phyloP scores from a whole-genome alignment of 768 basidiomycete genomes.

The Lactifluus piperatus region DNA sequence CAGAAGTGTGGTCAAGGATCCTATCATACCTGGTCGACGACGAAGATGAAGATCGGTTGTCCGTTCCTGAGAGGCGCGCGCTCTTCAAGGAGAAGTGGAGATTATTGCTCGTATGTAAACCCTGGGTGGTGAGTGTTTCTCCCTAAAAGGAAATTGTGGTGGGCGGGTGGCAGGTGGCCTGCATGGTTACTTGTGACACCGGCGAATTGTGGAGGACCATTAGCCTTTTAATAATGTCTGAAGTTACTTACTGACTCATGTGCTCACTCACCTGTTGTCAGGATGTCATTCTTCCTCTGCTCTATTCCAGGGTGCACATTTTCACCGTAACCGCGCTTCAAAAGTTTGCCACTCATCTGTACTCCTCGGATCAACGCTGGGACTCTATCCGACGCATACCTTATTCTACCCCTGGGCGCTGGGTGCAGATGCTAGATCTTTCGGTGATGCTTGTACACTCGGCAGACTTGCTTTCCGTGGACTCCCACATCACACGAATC shows the following conservation, averaged over 20 bases:
- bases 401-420: constrained; percentile 80
- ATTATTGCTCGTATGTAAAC: constrained; percentile 18
- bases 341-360: constrained; percentile 50
- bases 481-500: constrained; percentile 52
- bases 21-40: constrained; percentile 32
- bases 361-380: constrained; percentile 67
- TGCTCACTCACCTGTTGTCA: constrained; percentile 27
- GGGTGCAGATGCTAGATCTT: constrained; percentile 72
- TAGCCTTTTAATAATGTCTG: neutral
- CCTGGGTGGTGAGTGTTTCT: constrained; percentile 15
- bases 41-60: constrained; percentile 11
- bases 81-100: constrained; percentile 21
- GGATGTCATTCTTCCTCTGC: constrained; percentile 58
- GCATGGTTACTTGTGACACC: neutral
- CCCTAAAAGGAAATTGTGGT: too few relatives aligned
- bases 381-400: constrained; percentile 83
- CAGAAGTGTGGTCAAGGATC: constrained; percentile 64
- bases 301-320: constrained; percentile 51
- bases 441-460: constrained; percentile 39
- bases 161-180: neutral
- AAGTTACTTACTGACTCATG: neutral
- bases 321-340: constrained; percentile 37
- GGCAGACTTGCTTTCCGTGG: constrained; percentile 42
- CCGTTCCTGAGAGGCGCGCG: constrained; percentile 5
- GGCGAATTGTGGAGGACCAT: neutral